These are phyloP conservation scores for Beauveria bassiana DNA, from an alignment of 2,329 filamentous ascomycete genomes.

Conservation along the genomic window DNA sequence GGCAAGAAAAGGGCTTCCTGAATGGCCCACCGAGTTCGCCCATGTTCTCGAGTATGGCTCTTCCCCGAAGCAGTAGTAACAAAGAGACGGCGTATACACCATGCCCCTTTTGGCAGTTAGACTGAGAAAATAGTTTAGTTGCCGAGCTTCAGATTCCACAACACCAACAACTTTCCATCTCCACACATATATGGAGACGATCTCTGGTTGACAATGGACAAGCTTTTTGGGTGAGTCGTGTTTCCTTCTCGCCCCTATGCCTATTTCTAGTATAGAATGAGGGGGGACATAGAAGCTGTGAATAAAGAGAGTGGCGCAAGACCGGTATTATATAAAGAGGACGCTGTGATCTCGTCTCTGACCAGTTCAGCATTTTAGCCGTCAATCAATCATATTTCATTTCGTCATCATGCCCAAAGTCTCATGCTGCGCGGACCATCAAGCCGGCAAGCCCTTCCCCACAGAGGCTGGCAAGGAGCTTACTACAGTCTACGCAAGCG, in stretches of 20 bases:
- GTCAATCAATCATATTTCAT: neutral
- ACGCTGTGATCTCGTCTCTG: too few species aligned
- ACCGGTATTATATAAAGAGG: neutral
- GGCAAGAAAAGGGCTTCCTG: too few species aligned
- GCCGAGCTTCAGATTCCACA: neutral
- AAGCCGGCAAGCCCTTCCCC: constrained; percentile 13
- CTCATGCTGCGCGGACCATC: constrained; percentile 3
- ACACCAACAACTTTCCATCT: neutral
- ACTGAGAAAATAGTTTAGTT: constrained; percentile 1
- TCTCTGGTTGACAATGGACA: neutral
- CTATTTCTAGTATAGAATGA: neutral
- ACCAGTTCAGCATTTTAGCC: too few species aligned
- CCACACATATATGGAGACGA: neutral
- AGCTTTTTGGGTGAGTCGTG: too few species aligned
- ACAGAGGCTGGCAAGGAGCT: constrained; percentile 18
- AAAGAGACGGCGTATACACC: neutral
- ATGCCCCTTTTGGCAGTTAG: constrained; percentile 1
- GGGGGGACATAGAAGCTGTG: neutral
- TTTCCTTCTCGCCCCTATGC: neutral
- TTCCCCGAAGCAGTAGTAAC: too few species aligned
- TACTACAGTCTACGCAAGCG: constrained; percentile 15
- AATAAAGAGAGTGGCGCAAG: neutral
- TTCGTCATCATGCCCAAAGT: neutral
- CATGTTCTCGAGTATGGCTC: too few species aligned
- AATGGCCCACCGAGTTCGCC: too few species aligned